A percentile compares a stretch with the other conserved stretches of the same genome.
These are phyloP conservation scores for Ramichloridium luteum DNA, from an alignment of 2,329 filamentous ascomycete genomes.

Conservation along the genomic window DNA sequence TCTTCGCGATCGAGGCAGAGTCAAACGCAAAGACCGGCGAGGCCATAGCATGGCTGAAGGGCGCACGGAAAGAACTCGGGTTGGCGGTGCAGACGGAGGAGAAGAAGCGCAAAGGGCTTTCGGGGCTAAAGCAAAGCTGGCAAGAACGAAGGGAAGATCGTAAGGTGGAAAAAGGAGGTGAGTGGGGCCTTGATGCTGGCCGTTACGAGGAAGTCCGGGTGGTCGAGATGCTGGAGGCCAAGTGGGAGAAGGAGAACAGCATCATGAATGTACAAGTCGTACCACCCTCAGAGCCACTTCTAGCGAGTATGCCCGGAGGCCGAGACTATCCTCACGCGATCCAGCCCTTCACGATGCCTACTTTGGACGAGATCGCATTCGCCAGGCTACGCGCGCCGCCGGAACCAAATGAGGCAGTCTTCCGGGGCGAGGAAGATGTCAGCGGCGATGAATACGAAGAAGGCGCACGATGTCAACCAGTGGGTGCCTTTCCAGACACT, in stretches of 20 bases:
- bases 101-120: conserved; percentile 46
- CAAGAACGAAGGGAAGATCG: conserved; percentile 68
- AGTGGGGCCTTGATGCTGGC: conserved; percentile 75
- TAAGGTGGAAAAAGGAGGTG: conserved; percentile 57
- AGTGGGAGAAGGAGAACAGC: conserved; percentile 90
- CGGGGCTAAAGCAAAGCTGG: conserved; percentile 60
- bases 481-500: conserved; percentile 42
- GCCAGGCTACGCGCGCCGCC: conserved; percentile 45
- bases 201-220: conserved; percentile 73
- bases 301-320: conserved; percentile 74
- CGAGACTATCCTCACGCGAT: conserved; percentile 66
- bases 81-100: conserved; percentile 34
- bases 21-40: conserved; percentile 67
- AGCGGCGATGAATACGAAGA: conserved; percentile 31
- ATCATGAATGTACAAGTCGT: conserved; percentile 76
- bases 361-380: conserved; percentile 52
- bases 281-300: conserved; percentile 56
- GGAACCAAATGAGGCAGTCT: conserved; percentile 34
- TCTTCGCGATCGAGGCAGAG: conserved; percentile 84
- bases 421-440: conserved; percentile 34
- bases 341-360: conserved; percentile 54
- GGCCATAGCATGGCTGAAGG: conserved; percentile 75
- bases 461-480: conserved; percentile 21
- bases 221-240: conserved; percentile 72
- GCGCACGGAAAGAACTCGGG: conserved; percentile 63